A percentile compares a stretch with the other conserved stretches of the same genome.
Evolutionary conservation across 495 filamentous ascomycete species (phyloP).

Genomic region (Neurospora sp.): DNA sequence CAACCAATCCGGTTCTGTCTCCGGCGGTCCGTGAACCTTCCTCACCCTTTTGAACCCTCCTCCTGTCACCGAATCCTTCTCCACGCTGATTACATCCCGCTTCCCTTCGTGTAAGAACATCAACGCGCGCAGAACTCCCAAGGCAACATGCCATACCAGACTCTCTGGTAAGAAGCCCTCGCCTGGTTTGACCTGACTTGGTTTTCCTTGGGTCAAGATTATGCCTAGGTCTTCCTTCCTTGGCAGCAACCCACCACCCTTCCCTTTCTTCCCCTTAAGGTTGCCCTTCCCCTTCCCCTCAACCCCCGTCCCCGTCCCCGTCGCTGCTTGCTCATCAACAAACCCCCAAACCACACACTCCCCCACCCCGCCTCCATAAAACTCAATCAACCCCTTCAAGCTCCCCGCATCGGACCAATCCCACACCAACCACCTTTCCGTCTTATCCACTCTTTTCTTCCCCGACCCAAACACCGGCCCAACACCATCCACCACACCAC

Average conservation of each 20-base stretch:
- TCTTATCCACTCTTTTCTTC: not conserved
- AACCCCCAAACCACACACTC: not conserved
- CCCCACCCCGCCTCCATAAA: not conserved
- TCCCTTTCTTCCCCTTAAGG: not conserved
- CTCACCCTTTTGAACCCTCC: constrained; percentile 3
- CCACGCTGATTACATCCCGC: constrained; percentile 7
- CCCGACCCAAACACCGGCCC: not conserved
- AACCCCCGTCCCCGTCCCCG: too few relatives aligned
- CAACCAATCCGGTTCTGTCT: constrained; percentile 29
- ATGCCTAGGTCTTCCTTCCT: not conserved
- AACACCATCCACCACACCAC: not conserved
- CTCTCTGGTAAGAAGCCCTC: constrained; percentile 28
- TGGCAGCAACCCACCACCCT: not conserved
- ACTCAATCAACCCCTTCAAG: constrained; percentile 21
- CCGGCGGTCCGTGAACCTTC: not conserved
- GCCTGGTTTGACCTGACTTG: not conserved
- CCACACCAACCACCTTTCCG: constrained; percentile 19
- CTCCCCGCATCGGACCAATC: constrained; percentile 33
- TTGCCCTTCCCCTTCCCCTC: too few relatives aligned
- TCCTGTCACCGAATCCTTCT: not conserved
- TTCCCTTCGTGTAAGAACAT: constrained; percentile 35
- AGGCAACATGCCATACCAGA: constrained; percentile 35
- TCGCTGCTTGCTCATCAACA: not conserved
- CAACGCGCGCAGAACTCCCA: constrained; percentile 28
- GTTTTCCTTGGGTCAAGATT: not conserved